Base-by-base conservation (phyloP, 2,329 filamentous ascomycete species). In the Tolypocladium tundrense region DNA sequence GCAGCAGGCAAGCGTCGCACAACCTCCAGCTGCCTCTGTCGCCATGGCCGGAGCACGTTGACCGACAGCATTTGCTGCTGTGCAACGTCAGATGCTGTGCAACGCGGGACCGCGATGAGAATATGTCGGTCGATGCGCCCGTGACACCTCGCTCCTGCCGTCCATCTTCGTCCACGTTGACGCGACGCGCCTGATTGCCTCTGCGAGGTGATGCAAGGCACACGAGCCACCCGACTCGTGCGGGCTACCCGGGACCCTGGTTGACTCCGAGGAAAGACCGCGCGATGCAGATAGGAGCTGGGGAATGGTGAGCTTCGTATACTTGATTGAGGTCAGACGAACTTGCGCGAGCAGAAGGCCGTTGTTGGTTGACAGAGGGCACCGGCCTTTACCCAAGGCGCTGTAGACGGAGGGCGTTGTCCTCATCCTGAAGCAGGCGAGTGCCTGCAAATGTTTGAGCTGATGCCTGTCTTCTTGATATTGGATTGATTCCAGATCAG, bases 331-430 rank as follows among this genome's bases (percentile, higher is more conserved):
- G 39, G 39, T 1, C 39, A 19, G 16, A 16, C 39, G 39, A 19
- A 19, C 39, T 16, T 40, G 4, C 5, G 39, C 14, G 6, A 16
- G 39, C 8, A 14, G 5, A 19, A 14, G 39, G 39, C 6, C 14
- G 19, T 40, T 40, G 39, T 8, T 19, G 39, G 16, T 14, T 8
- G 39, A 19, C 31, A 7, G 4, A 31, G 27, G 27, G 27, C 5
- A 31, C 72, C 83, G 94, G 96, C 91, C 0, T 97, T 99, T 65
- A 96, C 91, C 0, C 76, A 77, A 86, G 52, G 87, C 91, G 63
- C 80, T 97, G 50, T 81, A 82, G 0, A 82, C 87, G 33, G 82
- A 87, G 2, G 83, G 95, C 72, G 79, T 97, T 6, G 76, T 82
- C 21, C 76, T 76, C 16, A 97, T 97, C 58, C 75, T 97, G 21